Base-by-base conservation (phyloP, 2,329 filamentous ascomycete genomes). In the Dactylonectria estremocensis region DNA sequence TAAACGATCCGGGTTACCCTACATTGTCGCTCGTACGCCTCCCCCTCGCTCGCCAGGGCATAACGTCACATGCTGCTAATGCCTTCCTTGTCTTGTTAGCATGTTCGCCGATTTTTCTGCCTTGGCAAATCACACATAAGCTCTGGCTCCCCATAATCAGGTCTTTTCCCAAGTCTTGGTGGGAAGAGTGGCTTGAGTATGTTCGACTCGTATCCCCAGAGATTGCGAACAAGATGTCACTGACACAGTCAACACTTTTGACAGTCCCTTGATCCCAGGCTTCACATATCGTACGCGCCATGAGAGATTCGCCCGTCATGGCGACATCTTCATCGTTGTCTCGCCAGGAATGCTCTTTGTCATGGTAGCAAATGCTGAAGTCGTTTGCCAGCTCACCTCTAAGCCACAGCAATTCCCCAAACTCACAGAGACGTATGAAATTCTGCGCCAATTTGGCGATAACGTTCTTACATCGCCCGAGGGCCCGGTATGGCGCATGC, bases 381-480 rank as follows among this genome's bases (percentile, higher is more conserved):
- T 86, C 18, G 89, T 93, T 62, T 85, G 85, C 64, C 90, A 93
- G 76, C 87, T 95, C 60, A 89, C 89, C 1, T 83, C 86, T 4
- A 85, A 91, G 53, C 86, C 92, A 49, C 92, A 92, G 54, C 88
- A 90, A 67, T 95, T 95, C 75, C 91, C 91, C 50, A 83, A 83
- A 70, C 78, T 76, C 69, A 69, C 76, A 8, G 77, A 79, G 31
- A 74, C 74, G 20, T 84, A 83, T 71, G 75, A 70, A 63, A 77
- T 81, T 49, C 69, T 84, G 58, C 70, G 75, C 14, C 74, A 78
- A 61, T 95, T 92, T 77, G 93, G 93, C 40, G 85, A 89, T 63
- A 95, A 93, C 76, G 86, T 95, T 2, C 80, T 95, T 22, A 89
- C 89, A 0, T 90, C 91, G 24, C 24, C 24, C 2, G 93, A 95